Conservation (phyloP, 495 filamentous ascomycete genomes). For the Staphylotrichum longicolle region DNA sequence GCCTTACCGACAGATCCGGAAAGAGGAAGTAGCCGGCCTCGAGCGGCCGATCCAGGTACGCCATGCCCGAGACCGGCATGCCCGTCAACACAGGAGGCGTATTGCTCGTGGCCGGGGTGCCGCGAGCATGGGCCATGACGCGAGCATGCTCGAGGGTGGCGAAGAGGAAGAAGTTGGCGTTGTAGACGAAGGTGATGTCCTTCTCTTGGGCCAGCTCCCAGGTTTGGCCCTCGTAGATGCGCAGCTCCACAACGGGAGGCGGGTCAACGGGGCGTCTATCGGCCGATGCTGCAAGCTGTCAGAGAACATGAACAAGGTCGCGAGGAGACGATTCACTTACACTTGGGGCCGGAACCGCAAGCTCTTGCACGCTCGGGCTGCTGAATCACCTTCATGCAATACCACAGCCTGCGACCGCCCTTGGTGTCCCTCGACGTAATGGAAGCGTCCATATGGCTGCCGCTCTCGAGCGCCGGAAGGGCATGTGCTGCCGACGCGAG, state of each 20-base stretch:
- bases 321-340: slow-evolving; percentile 49
- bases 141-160: slow-evolving; percentile 88
- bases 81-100: slow-evolving; percentile 86
- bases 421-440: slow-evolving; percentile 61
- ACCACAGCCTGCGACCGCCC: slow-evolving; percentile 77
- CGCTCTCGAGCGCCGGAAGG: slow-evolving; percentile 28
- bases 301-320: not conserved
- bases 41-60: slow-evolving; percentile 86
- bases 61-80: slow-evolving; percentile 93
- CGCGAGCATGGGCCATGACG: slow-evolving; percentile 77
- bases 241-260: slow-evolving; percentile 91
- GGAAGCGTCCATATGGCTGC: slow-evolving; percentile 17
- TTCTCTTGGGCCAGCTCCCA: slow-evolving; percentile 58
- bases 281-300: slow-evolving; percentile 68
- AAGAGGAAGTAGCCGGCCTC: slow-evolving; percentile 98
- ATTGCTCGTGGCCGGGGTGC: slow-evolving; percentile 59
- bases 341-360: slow-evolving; percentile 93
- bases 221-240: slow-evolving; percentile 75
- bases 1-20: slow-evolving; percentile 92
- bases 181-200: slow-evolving; percentile 88
- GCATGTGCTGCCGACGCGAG: slow-evolving; percentile 31
- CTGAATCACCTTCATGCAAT: slow-evolving; percentile 83
- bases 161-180: slow-evolving; percentile 97
- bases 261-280: slow-evolving; percentile 96
- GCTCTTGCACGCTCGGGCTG: slow-evolving; percentile 95